Percentiles rank a stretch among this genome's conserved stretches.
Conservation (phyloP, 225 moss, liverwort and hornwort genomes). For the Lunularia cruciata region DNA sequence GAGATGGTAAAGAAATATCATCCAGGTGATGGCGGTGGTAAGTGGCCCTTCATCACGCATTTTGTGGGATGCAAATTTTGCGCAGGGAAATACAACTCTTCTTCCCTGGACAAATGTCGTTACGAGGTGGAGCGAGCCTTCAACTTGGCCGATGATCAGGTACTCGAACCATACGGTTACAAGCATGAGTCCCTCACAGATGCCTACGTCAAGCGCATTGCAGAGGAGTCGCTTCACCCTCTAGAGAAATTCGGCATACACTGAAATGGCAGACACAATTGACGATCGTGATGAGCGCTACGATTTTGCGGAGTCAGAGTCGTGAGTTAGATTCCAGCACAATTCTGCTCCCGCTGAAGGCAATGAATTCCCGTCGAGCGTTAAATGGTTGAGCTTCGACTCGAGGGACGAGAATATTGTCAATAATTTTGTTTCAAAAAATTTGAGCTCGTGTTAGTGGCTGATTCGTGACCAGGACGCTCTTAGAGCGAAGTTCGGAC, state of each 20-base stretch:
- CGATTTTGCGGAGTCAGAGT: too few relatives aligned
- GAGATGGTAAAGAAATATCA: background rate
- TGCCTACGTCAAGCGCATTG: background rate
- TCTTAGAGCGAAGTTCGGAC: too few relatives aligned
- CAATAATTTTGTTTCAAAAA: too few relatives aligned
- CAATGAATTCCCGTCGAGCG: too few relatives aligned
- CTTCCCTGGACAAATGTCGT: slow-evolving; percentile 39
- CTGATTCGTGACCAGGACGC: too few relatives aligned
- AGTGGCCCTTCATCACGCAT: slow-evolving; percentile 67
- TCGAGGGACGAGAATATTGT: too few relatives aligned
- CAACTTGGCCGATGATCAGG: slow-evolving; percentile 55
- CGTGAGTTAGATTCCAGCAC: too few relatives aligned
- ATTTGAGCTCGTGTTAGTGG: too few relatives aligned
- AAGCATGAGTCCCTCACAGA: slow-evolving; percentile 28
- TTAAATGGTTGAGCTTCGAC: too few relatives aligned
- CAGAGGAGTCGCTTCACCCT: slow-evolving; percentile 11
- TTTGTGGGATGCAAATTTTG: slow-evolving; percentile 70
- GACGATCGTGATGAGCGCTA: too few relatives aligned
- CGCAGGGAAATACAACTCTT: slow-evolving; percentile 41
- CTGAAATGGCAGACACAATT: too few relatives aligned
- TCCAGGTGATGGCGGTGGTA: slow-evolving; percentile 36
- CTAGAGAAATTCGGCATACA: background rate
- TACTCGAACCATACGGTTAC: slow-evolving; percentile 51
- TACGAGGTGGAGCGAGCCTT: slow-evolving; percentile 49
- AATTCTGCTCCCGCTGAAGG: too few relatives aligned